Conservation (phyloP, 1,139 yeast genomes). For the Sugiyamaella neomexicana region DNA sequence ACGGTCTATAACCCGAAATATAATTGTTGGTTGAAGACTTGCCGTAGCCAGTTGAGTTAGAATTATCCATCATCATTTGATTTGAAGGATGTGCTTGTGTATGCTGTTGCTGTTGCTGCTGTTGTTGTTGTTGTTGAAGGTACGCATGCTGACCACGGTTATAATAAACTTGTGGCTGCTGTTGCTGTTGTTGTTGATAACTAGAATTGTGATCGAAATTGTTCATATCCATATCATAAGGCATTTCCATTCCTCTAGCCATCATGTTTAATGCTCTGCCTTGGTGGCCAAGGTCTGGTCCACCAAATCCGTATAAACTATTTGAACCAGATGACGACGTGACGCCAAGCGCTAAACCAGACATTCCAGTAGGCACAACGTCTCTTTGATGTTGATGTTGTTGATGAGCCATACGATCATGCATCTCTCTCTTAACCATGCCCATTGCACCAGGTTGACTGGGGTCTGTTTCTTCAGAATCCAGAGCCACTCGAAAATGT, state of each 20-base stretch:
- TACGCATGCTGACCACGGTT: conserved; percentile 4
- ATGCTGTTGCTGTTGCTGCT: conserved; percentile 10
- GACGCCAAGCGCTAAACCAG: conserved; percentile 1
- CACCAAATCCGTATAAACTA: conserved; percentile 8
- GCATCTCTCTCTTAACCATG: background rate
- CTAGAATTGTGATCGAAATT: conserved; percentile 8
- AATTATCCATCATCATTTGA: conserved; percentile 11
- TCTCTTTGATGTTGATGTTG: conserved; percentile 10
- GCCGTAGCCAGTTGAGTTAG: conserved; percentile 1
- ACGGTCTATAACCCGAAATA: conserved; percentile 29
- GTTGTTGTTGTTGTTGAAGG: conserved; percentile 1
- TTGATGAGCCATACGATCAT: conserved; percentile 6
- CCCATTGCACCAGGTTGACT: conserved; percentile 6
- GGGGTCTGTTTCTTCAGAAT: conserved; percentile 29
- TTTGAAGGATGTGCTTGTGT: conserved; percentile 17
- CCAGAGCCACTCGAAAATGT: conserved; percentile 50
- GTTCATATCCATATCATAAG: conserved; percentile 16
- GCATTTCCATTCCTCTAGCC: conserved; percentile 12
- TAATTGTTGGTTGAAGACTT: conserved; percentile 15
- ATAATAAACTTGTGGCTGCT: conserved; percentile 3
- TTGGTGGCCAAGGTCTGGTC: background rate
- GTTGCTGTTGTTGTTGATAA: conserved; percentile 10
- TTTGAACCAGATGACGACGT: background rate
- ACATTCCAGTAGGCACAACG: conserved; percentile 1
- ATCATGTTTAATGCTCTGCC: conserved; percentile 9